Conservation (phyloP, 331 rosid species). For the Erythrophleum ivorense region DNA sequence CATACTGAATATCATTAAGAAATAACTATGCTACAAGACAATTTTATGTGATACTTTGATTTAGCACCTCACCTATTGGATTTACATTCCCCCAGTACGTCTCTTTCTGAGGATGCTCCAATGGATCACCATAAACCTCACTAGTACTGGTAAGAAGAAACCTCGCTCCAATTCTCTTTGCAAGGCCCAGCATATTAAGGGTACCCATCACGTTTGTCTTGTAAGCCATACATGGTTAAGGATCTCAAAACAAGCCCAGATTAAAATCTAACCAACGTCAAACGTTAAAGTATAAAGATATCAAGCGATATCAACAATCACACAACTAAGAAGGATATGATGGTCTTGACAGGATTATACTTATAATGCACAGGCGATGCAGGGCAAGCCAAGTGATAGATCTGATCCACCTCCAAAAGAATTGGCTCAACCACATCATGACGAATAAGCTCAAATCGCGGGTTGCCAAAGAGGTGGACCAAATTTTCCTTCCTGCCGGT, state of each 20-base stretch:
- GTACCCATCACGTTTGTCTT: slow-evolving; percentile 99
- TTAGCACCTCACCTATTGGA: slow-evolving; percentile 82
- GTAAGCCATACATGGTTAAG: slow-evolving; percentile 64
- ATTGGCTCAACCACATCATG: slow-evolving; percentile 98
- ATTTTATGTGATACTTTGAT: not conserved
- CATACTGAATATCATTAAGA: not conserved
- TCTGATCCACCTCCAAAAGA: slow-evolving; percentile 95
- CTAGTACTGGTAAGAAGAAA: slow-evolving; percentile 96
- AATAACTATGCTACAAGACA: not conserved
- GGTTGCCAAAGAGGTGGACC: slow-evolving; percentile 79
- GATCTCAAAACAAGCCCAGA: slow-evolving; percentile 35
- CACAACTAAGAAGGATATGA: slow-evolving; percentile 24
- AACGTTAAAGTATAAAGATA: not conserved
- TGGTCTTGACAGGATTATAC: slow-evolving; percentile 61
- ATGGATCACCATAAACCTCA: slow-evolving; percentile 98
- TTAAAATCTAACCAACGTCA: not conserved
- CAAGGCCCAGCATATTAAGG: slow-evolving; percentile 94
- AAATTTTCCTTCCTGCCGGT: slow-evolving; percentile 91
- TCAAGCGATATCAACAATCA: not conserved
- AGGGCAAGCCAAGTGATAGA: slow-evolving; percentile 98
- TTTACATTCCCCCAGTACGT: slow-evolving; percentile 99
- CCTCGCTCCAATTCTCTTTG: slow-evolving; percentile 95
- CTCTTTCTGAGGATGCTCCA: slow-evolving; percentile 99
- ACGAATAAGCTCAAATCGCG: slow-evolving; percentile 90
- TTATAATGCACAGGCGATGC: slow-evolving; percentile 98